phyloP scores from a whole-genome alignment of 1,284 basidiomycete species.

The Xerocomus cyaneibrunnescens region DNA sequence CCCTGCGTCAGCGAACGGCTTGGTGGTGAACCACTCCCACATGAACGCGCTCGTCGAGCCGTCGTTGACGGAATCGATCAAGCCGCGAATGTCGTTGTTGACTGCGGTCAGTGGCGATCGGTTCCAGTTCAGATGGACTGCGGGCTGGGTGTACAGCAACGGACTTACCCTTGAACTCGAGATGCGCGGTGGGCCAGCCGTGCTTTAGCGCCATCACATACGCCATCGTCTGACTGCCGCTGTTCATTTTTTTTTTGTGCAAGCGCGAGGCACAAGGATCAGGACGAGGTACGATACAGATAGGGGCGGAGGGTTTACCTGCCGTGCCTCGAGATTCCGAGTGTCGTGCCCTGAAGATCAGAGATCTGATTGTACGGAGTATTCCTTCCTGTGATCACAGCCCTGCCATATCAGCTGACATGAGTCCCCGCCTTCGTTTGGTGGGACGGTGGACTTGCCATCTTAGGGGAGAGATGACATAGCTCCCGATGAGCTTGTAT shows the following conservation, averaged over 20 bases:
- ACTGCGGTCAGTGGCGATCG: slow-evolving; percentile 46
- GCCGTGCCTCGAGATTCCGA: slow-evolving; percentile 90
- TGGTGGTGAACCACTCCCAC: slow-evolving; percentile 99
- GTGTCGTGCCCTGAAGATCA: slow-evolving; percentile 77
- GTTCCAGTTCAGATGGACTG: neutral
- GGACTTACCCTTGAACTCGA: slow-evolving; percentile 72
- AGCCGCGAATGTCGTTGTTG: slow-evolving; percentile 87
- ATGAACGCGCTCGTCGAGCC: slow-evolving; percentile 81
- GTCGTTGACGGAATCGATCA: slow-evolving; percentile 89
- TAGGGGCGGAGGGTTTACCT: slow-evolving; percentile 48
- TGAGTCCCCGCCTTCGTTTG: neutral
- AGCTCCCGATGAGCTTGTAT: slow-evolving; percentile 92
- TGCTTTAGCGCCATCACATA: slow-evolving; percentile 90
- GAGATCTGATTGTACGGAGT: slow-evolving; percentile 70
- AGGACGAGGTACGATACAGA: neutral
- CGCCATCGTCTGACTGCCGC: slow-evolving; percentile 93
- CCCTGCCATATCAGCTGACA: slow-evolving; percentile 51
- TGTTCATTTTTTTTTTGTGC: slow-evolving; percentile 29
- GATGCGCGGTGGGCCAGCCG: slow-evolving; percentile 70
- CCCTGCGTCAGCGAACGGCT: slow-evolving; percentile 83
- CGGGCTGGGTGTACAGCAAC: neutral
- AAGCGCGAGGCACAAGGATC: neutral
- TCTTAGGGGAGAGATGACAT: slow-evolving; percentile 85
- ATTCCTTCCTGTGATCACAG: slow-evolving; percentile 85
- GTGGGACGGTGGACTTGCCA: slow-evolving; percentile 51